Evolutionary conservation across 345 rosid species (phyloP).

Genomic region (Carallia brachiata): DNA sequence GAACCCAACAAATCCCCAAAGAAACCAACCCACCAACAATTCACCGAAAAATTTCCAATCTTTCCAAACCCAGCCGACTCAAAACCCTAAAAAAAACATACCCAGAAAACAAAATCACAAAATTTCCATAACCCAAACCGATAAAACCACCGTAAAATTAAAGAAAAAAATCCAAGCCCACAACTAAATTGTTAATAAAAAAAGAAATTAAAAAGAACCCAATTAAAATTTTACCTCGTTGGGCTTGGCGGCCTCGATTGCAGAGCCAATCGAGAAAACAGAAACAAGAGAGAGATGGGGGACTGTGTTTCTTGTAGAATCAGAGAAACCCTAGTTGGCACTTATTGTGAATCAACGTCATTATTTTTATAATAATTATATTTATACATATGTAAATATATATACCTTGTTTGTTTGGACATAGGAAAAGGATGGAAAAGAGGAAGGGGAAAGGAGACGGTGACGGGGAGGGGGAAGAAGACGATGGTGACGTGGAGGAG

Average conservation of each 20-base stretch:
- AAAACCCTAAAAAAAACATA: constrained; percentile 36
- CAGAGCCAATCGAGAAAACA: constrained; percentile 12
- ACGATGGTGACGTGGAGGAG: constrained; percentile 79
- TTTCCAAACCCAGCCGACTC: background rate
- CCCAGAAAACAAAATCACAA: constrained; percentile 14
- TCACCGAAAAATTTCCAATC: constrained; percentile 5
- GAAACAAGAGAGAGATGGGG: constrained; percentile 25
- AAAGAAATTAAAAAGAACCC: background rate
- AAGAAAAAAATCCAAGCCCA: background rate
- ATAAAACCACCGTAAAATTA: background rate
- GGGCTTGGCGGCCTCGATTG: constrained; percentile 2
- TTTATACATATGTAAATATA: no score
- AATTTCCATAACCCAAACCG: constrained; percentile 10
- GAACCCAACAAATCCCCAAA: background rate
- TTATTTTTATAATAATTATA: background rate
- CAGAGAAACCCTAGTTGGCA: background rate
- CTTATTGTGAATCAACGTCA: background rate
- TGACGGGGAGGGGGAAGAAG: constrained; percentile 51
- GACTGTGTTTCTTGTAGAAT: background rate
- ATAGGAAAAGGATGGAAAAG: background rate
- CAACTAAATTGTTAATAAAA: background rate
- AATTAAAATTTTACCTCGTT: constrained; percentile 33
- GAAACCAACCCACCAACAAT: constrained; percentile 21
- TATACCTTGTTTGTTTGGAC: background rate
- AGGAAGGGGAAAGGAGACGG: constrained; percentile 10